A percentile compares a stretch with the other conserved stretches of the same genome.
phyloP scores from a whole-genome alignment of 202 grass and related monocot genomes.

The Hordeum pubiflorum region DNA sequence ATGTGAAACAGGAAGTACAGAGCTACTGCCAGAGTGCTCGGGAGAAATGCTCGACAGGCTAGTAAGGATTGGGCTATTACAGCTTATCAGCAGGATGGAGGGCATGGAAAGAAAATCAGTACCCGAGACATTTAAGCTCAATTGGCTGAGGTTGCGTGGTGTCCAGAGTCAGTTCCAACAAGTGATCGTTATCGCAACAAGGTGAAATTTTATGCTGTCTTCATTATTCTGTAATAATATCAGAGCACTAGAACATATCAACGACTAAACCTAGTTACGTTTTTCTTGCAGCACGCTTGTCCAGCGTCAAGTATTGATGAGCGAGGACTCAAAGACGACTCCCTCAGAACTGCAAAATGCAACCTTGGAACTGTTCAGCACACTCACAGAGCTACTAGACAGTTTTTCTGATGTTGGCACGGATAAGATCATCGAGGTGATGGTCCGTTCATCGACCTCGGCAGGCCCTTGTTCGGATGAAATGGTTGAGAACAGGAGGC shows the following conservation, averaged over 20 bases:
- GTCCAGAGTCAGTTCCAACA: conserved; percentile 78
- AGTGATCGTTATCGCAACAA: conserved; percentile 78
- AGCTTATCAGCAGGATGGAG: conserved; percentile 57
- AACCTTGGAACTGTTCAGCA: conserved; percentile 33
- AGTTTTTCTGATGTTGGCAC: conserved; percentile 48
- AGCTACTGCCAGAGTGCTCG: conserved; percentile 50
- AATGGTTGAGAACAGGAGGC: conserved; percentile 40
- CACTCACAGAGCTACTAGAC: conserved; percentile 51
- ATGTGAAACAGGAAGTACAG: conserved; percentile 22
- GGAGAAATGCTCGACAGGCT: conserved; percentile 47
- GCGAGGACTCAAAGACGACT: conserved; percentile 36
- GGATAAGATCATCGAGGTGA: conserved; percentile 53
- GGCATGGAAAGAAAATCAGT: conserved; percentile 46
- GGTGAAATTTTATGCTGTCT: conserved; percentile 24
- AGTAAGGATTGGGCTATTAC: conserved; percentile 67
- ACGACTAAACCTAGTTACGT: neutral
- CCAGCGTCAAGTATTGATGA: conserved; percentile 61
- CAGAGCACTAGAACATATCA: neutral
- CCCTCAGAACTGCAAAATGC: conserved; percentile 39
- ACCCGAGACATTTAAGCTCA: conserved; percentile 77
- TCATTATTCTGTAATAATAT: neutral
- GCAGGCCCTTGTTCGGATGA: conserved; percentile 11
- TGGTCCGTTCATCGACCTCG: conserved; percentile 39
- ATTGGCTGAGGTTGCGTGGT: conserved; percentile 66
- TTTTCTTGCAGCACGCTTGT: conserved; percentile 65